Percentiles rank a stretch among this genome's conserved stretches.
These are phyloP conservation scores for Tilletia indica DNA, from an alignment of 1,284 basidiomycete genomes.

Conservation along the genomic window DNA sequence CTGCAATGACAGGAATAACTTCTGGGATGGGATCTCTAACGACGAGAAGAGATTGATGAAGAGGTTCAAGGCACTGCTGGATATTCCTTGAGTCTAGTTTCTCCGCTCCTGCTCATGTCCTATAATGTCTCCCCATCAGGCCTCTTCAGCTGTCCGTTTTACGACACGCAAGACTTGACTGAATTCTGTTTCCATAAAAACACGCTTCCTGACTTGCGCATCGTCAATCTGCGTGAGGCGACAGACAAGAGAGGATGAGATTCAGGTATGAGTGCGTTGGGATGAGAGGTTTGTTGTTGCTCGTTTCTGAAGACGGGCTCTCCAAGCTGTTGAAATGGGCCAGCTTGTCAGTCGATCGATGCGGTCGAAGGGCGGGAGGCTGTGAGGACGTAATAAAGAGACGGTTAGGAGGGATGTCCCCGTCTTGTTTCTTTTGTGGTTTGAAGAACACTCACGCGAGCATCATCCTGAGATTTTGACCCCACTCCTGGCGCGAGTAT, in stretches of 20 bases:
- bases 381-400: background rate
- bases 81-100: conserved; percentile 53
- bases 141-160: too few relatives aligned
- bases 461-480: conserved; percentile 1
- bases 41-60: conserved; percentile 95
- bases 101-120: background rate
- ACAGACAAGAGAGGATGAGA: too few relatives aligned
- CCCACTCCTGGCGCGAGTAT: background rate
- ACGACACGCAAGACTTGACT: too few relatives aligned
- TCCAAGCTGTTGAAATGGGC: background rate
- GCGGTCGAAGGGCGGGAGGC: background rate
- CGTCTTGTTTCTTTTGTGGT: background rate
- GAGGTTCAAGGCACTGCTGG: conserved; percentile 76
- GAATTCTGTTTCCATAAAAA: too few relatives aligned
- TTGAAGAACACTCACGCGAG: background rate
- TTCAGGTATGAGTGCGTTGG: too few relatives aligned
- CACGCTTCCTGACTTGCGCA: too few relatives aligned
- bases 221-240: too few relatives aligned
- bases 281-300: too few relatives aligned
- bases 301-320: background rate
- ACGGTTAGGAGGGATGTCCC: background rate
- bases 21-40: conserved; percentile 82
- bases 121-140: background rate
- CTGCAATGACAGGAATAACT: conserved; percentile 65
- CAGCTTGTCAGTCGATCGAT: background rate